Evolutionary conservation across 2,329 filamentous ascomycete genomes (phyloP).

Genomic region (Xylaria hypoxylon): DNA sequence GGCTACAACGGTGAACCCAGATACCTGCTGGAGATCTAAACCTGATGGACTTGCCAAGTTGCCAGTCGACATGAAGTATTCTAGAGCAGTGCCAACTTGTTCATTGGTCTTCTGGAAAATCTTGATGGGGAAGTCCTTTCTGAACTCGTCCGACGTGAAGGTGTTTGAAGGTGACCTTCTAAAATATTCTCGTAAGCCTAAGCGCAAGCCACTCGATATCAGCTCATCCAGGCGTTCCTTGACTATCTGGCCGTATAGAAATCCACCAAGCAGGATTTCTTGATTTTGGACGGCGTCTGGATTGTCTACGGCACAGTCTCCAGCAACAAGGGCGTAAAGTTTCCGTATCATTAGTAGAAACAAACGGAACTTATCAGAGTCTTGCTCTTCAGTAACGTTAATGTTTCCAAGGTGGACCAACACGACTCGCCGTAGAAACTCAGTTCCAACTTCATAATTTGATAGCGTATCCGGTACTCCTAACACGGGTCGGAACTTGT

Average conservation of each 20-base stretch:
- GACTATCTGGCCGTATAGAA: constrained; percentile 93
- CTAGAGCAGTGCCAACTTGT: constrained; percentile 85
- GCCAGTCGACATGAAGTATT: constrained; percentile 96
- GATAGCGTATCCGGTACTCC: constrained; percentile 85
- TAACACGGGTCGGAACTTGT: constrained; percentile 90
- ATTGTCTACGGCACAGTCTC: constrained; percentile 93
- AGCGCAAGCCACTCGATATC: constrained; percentile 67
- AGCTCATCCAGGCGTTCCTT: constrained; percentile 96
- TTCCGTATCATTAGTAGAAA: constrained; percentile 97
- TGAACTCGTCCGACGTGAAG: constrained; percentile 82
- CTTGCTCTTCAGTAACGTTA: constrained; percentile 84
- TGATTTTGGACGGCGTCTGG: constrained; percentile 97
- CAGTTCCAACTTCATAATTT: constrained; percentile 88
- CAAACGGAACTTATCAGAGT: constrained; percentile 93
- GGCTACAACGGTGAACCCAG: constrained; percentile 94
- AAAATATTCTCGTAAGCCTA: constrained; percentile 67
- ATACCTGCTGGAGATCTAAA: constrained; percentile 92
- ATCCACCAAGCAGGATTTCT: constrained; percentile 91
- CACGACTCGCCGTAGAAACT: constrained; percentile 90
- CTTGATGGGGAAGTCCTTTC: constrained; percentile 80
- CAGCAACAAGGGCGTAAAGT: constrained; percentile 90
- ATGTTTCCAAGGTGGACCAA: constrained; percentile 90
- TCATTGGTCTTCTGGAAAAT: constrained; percentile 87
- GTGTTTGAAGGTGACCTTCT: constrained; percentile 70
- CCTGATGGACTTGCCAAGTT: constrained; percentile 93